phyloP scores from a whole-genome alignment of 2,329 filamentous ascomycete genomes.

The Trichophyton simii region DNA sequence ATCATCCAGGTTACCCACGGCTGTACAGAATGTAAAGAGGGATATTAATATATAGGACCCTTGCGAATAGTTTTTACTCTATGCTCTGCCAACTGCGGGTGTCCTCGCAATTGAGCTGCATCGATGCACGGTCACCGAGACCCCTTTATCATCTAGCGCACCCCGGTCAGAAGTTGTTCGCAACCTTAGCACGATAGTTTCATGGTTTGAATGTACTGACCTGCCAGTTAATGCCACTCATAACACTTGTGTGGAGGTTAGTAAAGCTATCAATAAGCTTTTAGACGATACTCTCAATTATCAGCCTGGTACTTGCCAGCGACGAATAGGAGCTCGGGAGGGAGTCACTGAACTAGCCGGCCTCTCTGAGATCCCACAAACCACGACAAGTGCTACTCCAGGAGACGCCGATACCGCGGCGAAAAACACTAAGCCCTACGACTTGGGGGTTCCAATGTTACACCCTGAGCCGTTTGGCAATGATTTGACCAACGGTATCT shows the following conservation, averaged over 20 bases:
- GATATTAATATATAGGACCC: too few relatives aligned
- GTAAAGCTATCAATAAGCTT: slow-evolving; percentile 14
- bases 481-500: background rate
- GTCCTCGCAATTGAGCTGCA: slow-evolving; percentile 17
- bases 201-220: slow-evolving; percentile 14
- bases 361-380: background rate
- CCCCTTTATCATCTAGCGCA: slow-evolving; percentile 12
- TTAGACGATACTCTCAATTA: slow-evolving; percentile 17
- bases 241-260: slow-evolving; percentile 13
- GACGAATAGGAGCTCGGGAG: background rate
- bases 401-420: background rate
- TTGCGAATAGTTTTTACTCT: slow-evolving; percentile 13
- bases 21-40: background rate
- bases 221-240: slow-evolving; percentile 7
- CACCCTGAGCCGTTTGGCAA: background rate
- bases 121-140: slow-evolving; percentile 14
- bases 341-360: background rate
- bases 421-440: background rate
- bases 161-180: slow-evolving; percentile 18
- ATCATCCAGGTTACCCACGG: background rate
- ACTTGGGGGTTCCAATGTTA: background rate
- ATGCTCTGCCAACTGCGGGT: slow-evolving; percentile 15
- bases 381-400: too few relatives aligned
- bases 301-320: slow-evolving; percentile 21
- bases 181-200: slow-evolving; percentile 15